These are phyloP conservation scores for Luffa acutangula DNA, from an alignment of 306 rosid genomes.

Conservation along the genomic window DNA sequence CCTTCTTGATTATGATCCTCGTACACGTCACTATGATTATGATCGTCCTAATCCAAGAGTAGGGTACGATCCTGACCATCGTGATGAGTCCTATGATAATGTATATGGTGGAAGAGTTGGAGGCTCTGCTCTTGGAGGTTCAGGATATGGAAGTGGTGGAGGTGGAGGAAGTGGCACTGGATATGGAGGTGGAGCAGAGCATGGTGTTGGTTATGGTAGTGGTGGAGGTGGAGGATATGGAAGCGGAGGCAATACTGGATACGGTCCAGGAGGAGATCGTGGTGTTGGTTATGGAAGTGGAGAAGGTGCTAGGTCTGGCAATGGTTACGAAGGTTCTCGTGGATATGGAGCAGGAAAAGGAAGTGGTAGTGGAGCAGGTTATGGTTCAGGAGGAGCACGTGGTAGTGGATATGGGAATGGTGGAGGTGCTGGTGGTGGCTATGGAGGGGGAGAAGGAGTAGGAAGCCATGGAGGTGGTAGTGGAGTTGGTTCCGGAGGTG, in stretches of 20 bases:
- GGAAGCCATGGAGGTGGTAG: background rate
- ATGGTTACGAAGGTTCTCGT: background rate
- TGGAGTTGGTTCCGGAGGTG: conserved; percentile 13
- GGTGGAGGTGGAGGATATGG: too few relatives aligned
- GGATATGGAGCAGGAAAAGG: background rate
- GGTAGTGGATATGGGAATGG: conserved; percentile 32
- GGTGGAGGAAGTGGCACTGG: conserved; percentile 6
- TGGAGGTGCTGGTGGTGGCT: conserved; percentile 18
- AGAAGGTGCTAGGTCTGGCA: background rate
- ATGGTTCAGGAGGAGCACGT: conserved; percentile 5
- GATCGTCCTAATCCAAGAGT: conserved; percentile 5
- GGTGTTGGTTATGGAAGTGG: conserved; percentile 13
- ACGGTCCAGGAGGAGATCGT: background rate
- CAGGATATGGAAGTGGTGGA: conserved; percentile 12
- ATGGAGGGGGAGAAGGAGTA: conserved; percentile 1
- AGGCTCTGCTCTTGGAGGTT: conserved; percentile 21
- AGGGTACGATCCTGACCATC: background rate
- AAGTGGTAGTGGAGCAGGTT: conserved; percentile 12
- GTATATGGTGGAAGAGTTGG: background rate
- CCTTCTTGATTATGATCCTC: conserved; percentile 32
- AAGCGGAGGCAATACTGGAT: too few relatives aligned
- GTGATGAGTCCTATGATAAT: background rate
- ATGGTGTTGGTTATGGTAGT: too few relatives aligned
- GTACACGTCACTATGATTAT: conserved; percentile 6
- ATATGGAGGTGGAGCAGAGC: background rate